Conservation (phyloP, 2,329 filamentous ascomycete species). For the Microsporum audouinii region DNA sequence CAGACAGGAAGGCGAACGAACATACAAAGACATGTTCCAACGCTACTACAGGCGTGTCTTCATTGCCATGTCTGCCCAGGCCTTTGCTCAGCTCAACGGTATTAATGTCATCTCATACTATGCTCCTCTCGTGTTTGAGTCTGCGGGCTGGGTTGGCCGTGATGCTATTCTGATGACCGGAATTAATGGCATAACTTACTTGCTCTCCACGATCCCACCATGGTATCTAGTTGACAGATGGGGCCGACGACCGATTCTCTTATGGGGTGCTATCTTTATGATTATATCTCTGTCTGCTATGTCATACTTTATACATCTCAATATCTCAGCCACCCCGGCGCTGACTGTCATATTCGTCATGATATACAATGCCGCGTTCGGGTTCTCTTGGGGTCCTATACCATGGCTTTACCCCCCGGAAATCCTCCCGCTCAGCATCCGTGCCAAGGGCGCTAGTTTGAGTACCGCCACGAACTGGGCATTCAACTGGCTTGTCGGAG, state of each 20-base stretch:
- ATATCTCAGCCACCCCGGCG: slow-evolving; percentile 62
- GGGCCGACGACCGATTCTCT: slow-evolving; percentile 77
- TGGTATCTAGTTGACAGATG: slow-evolving; percentile 95
- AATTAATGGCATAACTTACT: slow-evolving; percentile 84
- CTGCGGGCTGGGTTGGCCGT: slow-evolving; percentile 87
- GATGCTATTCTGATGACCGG: slow-evolving; percentile 93
- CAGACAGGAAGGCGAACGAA: slow-evolving; percentile 86
- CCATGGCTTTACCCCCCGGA: slow-evolving; percentile 99
- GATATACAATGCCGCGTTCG: slow-evolving; percentile 96
- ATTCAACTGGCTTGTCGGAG: slow-evolving; percentile 94
- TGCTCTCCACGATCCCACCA: slow-evolving; percentile 82
- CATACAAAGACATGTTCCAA: slow-evolving; percentile 88
- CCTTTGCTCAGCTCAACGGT: slow-evolving; percentile 88
- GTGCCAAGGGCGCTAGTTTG: slow-evolving; percentile 90
- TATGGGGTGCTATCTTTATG: slow-evolving; percentile 86
- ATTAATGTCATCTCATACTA: slow-evolving; percentile 99
- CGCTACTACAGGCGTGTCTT: slow-evolving; percentile 86
- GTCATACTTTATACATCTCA: slow-evolving; percentile 89
- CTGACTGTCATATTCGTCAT: slow-evolving; percentile 91
- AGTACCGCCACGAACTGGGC: slow-evolving; percentile 97
- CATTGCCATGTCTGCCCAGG: slow-evolving; percentile 97
- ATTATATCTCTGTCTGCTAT: slow-evolving; percentile 75
- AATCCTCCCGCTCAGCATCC: slow-evolving; percentile 90
- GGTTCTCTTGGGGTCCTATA: slow-evolving; percentile 94
- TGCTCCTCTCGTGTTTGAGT: slow-evolving; percentile 89